These are phyloP conservation scores for Argentina anserina DNA, from an alignment of 306 rosid species.

Conservation along the genomic window DNA sequence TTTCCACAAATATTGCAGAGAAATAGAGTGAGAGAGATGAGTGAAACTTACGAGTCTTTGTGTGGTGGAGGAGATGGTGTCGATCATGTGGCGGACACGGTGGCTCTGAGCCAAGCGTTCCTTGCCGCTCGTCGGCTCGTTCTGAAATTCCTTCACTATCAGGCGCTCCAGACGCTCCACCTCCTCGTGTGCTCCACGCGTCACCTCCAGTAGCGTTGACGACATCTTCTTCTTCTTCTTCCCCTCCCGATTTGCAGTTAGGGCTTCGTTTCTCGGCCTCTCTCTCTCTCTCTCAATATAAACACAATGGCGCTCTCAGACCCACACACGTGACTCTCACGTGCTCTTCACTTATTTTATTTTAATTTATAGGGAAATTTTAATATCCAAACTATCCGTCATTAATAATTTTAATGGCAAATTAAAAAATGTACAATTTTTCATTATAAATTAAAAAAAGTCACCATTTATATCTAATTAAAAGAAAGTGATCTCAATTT, in stretches of 20 bases:
- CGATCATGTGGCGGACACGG: slow-evolving; percentile 80
- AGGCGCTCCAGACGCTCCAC: slow-evolving; percentile 87
- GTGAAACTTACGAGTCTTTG: slow-evolving; percentile 49
- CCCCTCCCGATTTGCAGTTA: not conserved
- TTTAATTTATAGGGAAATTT: too few relatives aligned
- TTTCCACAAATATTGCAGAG: not conserved
- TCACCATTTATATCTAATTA: too few relatives aligned
- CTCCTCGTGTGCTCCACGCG: slow-evolving; percentile 88
- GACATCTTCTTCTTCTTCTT: slow-evolving; percentile 53
- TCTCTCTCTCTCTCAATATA: too few relatives aligned
- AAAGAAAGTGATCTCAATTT: too few relatives aligned
- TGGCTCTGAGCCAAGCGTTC: slow-evolving; percentile 90
- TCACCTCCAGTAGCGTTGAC: slow-evolving; percentile 90
- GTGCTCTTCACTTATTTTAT: too few relatives aligned
- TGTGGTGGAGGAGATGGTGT: slow-evolving; percentile 60
- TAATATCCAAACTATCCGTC: too few relatives aligned
- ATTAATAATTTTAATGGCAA: too few relatives aligned
- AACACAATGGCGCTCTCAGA: too few relatives aligned
- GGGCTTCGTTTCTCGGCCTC: not conserved
- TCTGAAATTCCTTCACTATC: slow-evolving; percentile 86
- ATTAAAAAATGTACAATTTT: too few relatives aligned
- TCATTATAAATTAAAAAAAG: too few relatives aligned
- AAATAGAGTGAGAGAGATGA: not conserved
- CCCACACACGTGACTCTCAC: too few relatives aligned
- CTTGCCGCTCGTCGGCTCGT: slow-evolving; percentile 52